Evolutionary conservation across 495 filamentous ascomycete species (phyloP).

Genomic region (Corynascus novoguineensis): DNA sequence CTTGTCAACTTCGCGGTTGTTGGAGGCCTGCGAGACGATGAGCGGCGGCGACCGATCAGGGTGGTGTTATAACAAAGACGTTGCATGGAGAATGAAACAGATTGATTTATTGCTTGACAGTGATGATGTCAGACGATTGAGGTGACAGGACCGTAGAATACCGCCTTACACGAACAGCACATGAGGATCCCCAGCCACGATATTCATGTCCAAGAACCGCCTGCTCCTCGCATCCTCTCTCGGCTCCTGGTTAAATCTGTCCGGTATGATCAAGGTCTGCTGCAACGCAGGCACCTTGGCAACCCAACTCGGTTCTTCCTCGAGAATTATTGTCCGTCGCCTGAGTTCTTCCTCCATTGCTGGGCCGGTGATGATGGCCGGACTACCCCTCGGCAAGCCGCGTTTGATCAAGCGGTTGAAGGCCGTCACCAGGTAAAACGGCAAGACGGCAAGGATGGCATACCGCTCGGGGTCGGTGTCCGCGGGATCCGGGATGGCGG

Average conservation of each 20-base stretch:
- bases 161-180: slow-evolving; percentile 5
- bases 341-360: neutral
- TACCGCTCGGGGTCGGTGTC: slow-evolving; percentile 1
- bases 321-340: neutral
- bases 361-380: neutral
- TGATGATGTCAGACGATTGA: too few species aligned
- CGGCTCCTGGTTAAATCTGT: neutral
- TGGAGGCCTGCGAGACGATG: slow-evolving; percentile 15
- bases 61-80: slow-evolving; percentile 8
- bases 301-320: slow-evolving; percentile 7
- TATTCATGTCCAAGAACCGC: slow-evolving; percentile 10
- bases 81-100: too few species aligned
- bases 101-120: too few species aligned
- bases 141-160: too few species aligned
- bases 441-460: slow-evolving; percentile 5
- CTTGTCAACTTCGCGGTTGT: slow-evolving; percentile 16
- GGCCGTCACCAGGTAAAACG: neutral
- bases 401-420: slow-evolving; percentile 3
- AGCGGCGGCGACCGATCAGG: slow-evolving; percentile 10
- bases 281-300: slow-evolving; percentile 1
- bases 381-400: neutral
- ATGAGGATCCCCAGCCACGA: slow-evolving; percentile 6
- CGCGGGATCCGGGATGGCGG: neutral
- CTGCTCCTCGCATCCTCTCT: neutral
- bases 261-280: slow-evolving; percentile 6